Conservation (phyloP, 306 rosid species). For the Acmispon strigosus region DNA sequence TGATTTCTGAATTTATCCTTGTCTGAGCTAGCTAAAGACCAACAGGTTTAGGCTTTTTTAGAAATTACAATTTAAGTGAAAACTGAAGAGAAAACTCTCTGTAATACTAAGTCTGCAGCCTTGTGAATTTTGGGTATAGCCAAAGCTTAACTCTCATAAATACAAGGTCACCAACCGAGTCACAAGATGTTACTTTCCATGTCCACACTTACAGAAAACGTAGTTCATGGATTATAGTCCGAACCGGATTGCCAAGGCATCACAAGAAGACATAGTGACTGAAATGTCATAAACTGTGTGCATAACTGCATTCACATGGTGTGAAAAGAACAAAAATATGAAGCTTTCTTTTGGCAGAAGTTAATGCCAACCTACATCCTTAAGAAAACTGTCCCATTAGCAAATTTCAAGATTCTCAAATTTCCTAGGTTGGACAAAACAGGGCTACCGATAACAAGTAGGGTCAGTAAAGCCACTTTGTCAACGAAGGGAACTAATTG, state of each 20-base stretch:
- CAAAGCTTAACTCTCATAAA: background rate
- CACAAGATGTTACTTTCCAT: background rate
- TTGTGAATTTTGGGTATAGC: conserved; percentile 4
- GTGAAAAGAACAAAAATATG: background rate
- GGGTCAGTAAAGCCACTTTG: background rate
- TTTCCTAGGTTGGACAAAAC: conserved; percentile 1
- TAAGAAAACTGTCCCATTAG: background rate
- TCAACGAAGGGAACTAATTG: background rate
- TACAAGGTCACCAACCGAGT: background rate
- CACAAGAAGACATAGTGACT: background rate
- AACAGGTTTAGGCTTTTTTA: background rate
- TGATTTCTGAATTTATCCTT: no score
- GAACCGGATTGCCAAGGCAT: background rate
- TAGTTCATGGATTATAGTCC: background rate
- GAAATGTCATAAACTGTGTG: background rate
- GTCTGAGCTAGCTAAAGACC: background rate
- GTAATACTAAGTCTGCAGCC: background rate
- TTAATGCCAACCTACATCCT: conserved; percentile 17
- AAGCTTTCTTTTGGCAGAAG: background rate
- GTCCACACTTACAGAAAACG: background rate
- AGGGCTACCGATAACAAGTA: background rate
- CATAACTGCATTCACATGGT: background rate
- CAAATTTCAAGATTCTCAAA: no score
- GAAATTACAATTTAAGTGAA: background rate
- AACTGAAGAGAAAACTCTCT: background rate